These are phyloP conservation scores for Kwoniella mangroviensis DNA, from an alignment of 768 basidiomycete species.

Conservation along the genomic window DNA sequence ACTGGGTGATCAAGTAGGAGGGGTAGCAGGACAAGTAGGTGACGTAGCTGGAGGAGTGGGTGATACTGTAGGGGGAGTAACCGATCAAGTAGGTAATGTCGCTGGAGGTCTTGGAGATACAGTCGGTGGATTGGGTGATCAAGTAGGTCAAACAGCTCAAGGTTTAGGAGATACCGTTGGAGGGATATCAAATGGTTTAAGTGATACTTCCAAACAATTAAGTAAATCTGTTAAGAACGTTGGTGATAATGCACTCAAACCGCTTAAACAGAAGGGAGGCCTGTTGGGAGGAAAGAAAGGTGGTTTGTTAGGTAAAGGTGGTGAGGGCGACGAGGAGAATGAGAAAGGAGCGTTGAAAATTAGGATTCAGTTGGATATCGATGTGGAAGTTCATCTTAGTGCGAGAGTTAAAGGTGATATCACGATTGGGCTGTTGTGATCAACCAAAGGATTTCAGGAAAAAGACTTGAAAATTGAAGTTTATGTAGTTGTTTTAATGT, in stretches of 20 bases:
- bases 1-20: slow-evolving; percentile 1
- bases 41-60: slow-evolving; percentile 1
- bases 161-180: slow-evolving; percentile 3
- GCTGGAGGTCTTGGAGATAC: slow-evolving; percentile 1
- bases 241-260: slow-evolving; percentile 9
- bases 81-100: too few relatives aligned
- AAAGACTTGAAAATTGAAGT: too few relatives aligned
- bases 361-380: slow-evolving; percentile 22
- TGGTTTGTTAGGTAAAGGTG: slow-evolving; percentile 12
- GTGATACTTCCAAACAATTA: slow-evolving; percentile 7
- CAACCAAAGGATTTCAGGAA: background rate
- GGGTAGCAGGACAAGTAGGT: slow-evolving; percentile 7
- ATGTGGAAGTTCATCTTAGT: slow-evolving; percentile 25
- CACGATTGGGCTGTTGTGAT: slow-evolving; percentile 22
- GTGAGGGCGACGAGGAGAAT: slow-evolving; percentile 1
- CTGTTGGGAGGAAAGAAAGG: slow-evolving; percentile 5
- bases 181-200: background rate
- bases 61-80: slow-evolving; percentile 3
- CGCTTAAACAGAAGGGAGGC: slow-evolving; percentile 3
- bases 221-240: slow-evolving; percentile 3
- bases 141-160: background rate
- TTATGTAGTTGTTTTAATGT: too few relatives aligned
- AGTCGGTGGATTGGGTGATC: background rate
- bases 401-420: slow-evolving; percentile 27
- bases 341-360: slow-evolving; percentile 20